Percentiles rank a stretch among this genome's conserved stretches.
These are phyloP conservation scores for Chytriomyces sp. DNA, from an alignment of 192 early-diverging fungal genomes.

Conservation along the genomic window DNA sequence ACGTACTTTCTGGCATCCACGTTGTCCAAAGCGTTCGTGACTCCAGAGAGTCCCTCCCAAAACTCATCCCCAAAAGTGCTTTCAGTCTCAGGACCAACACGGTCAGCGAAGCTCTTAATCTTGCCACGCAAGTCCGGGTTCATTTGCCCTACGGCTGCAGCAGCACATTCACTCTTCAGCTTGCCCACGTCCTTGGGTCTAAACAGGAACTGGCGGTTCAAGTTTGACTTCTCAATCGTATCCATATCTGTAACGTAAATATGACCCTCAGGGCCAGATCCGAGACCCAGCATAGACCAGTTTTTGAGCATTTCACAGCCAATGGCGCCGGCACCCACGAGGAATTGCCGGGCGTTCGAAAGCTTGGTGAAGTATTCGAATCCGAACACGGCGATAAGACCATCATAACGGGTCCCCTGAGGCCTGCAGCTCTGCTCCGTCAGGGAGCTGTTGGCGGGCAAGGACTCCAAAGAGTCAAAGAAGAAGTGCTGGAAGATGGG, in stretches of 20 bases:
- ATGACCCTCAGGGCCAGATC: slow-evolving; percentile 75
- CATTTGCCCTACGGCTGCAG: slow-evolving; percentile 85
- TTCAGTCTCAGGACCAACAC: slow-evolving; percentile 94
- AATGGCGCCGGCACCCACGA: slow-evolving; percentile 98
- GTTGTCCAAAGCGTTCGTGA: slow-evolving; percentile 98
- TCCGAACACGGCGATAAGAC: slow-evolving; percentile 95
- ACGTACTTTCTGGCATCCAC: slow-evolving; percentile 97
- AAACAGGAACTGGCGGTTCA: slow-evolving; percentile 99
- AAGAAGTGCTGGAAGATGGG: slow-evolving; percentile 92
- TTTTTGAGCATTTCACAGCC: slow-evolving; percentile 99
- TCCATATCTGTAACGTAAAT: slow-evolving; percentile 98
- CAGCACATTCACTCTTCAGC: slow-evolving; percentile 92
- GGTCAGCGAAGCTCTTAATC: slow-evolving; percentile 68
- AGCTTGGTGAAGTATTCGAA: slow-evolving; percentile 85
- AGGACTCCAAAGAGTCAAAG: slow-evolving; percentile 96
- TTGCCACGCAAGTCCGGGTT: slow-evolving; percentile 88
- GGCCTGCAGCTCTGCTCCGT: slow-evolving; percentile 79
- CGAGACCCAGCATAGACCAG: slow-evolving; percentile 93
- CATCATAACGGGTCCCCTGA: slow-evolving; percentile 90
- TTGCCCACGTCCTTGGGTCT: slow-evolving; percentile 72
- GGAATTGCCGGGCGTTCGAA: slow-evolving; percentile 84
- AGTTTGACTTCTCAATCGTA: slow-evolving; percentile 98
- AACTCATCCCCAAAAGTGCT: slow-evolving; percentile 89
- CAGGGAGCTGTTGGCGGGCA: slow-evolving; percentile 69
- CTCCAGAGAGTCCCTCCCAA: slow-evolving; percentile 84